Evolutionary conservation across 2,329 filamentous ascomycete species (phyloP).

Genomic region (Calonectria hongkongensis): DNA sequence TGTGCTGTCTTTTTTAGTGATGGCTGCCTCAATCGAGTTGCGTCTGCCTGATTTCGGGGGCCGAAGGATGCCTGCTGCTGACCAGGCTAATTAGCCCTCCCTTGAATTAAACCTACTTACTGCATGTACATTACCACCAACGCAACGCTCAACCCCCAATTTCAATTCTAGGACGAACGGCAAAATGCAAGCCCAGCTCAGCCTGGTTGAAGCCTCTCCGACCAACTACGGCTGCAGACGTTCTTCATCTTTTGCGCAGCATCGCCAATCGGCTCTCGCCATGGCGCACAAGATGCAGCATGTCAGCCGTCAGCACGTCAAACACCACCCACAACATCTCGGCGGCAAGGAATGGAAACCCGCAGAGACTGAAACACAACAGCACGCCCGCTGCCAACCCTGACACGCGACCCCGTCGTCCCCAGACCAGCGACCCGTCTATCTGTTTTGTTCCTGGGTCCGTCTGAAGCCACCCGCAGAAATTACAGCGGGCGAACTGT

Average conservation of each 20-base stretch:
- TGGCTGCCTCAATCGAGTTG: slow-evolving; percentile 8
- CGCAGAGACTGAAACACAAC: slow-evolving; percentile 15
- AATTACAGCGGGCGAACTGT: slow-evolving; percentile 39
- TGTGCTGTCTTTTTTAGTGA: slow-evolving; percentile 4
- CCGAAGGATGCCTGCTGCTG: slow-evolving; percentile 22
- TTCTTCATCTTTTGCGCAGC: neutral
- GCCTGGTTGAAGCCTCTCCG: neutral
- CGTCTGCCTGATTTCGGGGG: slow-evolving; percentile 36
- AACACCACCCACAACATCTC: neutral
- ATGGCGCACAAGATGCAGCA: neutral
- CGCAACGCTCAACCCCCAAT: neutral
- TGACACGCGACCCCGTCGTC: slow-evolving; percentile 2
- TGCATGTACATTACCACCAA: slow-evolving; percentile 4
- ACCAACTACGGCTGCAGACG: neutral
- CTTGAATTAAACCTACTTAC: slow-evolving; percentile 24
- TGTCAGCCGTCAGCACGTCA: neutral
- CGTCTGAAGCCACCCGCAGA: slow-evolving; percentile 6
- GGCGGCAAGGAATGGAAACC: neutral
- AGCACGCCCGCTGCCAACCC: neutral
- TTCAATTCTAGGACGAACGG: neutral
- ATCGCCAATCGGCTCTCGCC: neutral
- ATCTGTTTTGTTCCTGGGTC: slow-evolving; percentile 17
- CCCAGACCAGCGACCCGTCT: slow-evolving; percentile 20
- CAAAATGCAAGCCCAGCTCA: neutral
- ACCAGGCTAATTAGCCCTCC: slow-evolving; percentile 23